These are phyloP conservation scores for Hypoxylon sp. DNA, from an alignment of 2,329 filamentous ascomycete species.

Conservation along the genomic window DNA sequence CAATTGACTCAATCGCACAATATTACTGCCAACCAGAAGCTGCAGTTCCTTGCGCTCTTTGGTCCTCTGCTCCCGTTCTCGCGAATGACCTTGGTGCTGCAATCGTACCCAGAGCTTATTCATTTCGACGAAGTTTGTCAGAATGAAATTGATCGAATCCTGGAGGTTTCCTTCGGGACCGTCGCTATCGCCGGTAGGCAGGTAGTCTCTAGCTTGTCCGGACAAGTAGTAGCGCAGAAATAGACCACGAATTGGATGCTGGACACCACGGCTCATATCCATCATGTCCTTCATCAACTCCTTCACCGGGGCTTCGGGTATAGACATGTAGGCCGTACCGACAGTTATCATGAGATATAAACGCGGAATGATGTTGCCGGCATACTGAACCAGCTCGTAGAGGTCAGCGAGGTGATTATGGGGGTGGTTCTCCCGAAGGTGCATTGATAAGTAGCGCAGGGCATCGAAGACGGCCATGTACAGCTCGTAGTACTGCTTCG, in stretches of 20 bases:
- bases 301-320: slow-evolving; percentile 97
- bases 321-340: slow-evolving; percentile 98
- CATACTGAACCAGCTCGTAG: slow-evolving; percentile 98
- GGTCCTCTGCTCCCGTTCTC: slow-evolving; percentile 92
- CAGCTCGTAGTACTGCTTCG: slow-evolving; percentile 99
- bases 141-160: slow-evolving; percentile 97
- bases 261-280: slow-evolving; percentile 99
- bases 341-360: slow-evolving; percentile 99
- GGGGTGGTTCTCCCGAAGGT: slow-evolving; percentile 96
- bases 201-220: slow-evolving; percentile 90
- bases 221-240: slow-evolving; percentile 97
- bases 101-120: slow-evolving; percentile 99
- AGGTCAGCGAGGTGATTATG: slow-evolving; percentile 98
- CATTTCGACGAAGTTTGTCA: slow-evolving; percentile 99
- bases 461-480: slow-evolving; percentile 99
- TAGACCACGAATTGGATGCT: slow-evolving; percentile 94
- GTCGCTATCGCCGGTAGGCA: slow-evolving; percentile 86
- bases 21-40: slow-evolving; percentile 94
- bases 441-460: slow-evolving; percentile 93
- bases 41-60: slow-evolving; percentile 96
- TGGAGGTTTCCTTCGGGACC: slow-evolving; percentile 96
- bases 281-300: slow-evolving; percentile 99
- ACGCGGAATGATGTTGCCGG: slow-evolving; percentile 95
- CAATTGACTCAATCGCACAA: slow-evolving; percentile 93
- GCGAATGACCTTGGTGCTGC: slow-evolving; percentile 96